Conservation (phyloP, 768 basidiomycete species). For the Leccinum longicurvipes region DNA sequence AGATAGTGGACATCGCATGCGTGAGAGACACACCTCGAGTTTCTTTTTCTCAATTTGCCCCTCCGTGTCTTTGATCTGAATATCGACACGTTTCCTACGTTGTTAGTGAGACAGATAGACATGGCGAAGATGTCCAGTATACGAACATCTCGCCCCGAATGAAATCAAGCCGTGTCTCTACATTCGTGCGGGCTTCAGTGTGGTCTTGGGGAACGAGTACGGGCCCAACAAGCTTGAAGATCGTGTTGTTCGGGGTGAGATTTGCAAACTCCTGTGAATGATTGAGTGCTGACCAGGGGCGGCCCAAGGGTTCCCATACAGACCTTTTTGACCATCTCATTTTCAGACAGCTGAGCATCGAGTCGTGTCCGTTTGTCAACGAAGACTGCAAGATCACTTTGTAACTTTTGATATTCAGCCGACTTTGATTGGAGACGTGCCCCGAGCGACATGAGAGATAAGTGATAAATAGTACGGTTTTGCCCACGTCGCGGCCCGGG, state of each 20-base stretch:
- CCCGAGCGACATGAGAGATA: constrained; percentile 49
- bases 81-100: constrained; percentile 71
- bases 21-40: constrained; percentile 53
- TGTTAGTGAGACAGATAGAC: constrained; percentile 10
- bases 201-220: constrained; percentile 89
- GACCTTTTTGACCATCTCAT: constrained; percentile 89
- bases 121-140: neutral
- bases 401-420: constrained; percentile 76
- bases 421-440: constrained; percentile 65
- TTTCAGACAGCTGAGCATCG: constrained; percentile 90
- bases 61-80: constrained; percentile 75
- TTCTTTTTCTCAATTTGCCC: constrained; percentile 79
- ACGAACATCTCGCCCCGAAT: constrained; percentile 84
- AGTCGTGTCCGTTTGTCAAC: constrained; percentile 83
- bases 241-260: constrained; percentile 68
- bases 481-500: constrained; percentile 8
- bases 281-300: neutral
- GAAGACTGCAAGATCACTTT: constrained; percentile 63
- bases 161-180: constrained; percentile 87
- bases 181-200: constrained; percentile 79
- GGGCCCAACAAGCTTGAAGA: constrained; percentile 91
- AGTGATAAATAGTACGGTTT: neutral
- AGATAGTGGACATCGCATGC: neutral
- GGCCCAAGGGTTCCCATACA: constrained; percentile 1
- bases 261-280: constrained; percentile 71